Conservation (phyloP, 192 early-diverging fungal species). For the Coemansia pectinata region DNA sequence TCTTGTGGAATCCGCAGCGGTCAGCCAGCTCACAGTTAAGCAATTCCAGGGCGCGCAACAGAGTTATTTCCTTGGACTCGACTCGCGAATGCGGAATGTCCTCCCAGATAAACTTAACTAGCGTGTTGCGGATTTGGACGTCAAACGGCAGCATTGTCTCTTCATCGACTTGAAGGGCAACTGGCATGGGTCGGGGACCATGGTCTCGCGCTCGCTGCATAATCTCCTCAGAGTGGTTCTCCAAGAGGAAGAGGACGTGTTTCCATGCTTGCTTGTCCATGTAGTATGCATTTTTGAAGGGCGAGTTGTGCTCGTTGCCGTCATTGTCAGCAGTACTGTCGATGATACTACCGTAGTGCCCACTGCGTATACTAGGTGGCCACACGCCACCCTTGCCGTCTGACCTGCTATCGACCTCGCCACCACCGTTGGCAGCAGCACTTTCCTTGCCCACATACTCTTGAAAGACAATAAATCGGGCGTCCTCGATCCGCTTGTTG, state of each 20-base stretch:
- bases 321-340: conserved; percentile 3
- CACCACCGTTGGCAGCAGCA: neutral
- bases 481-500: conserved; percentile 41
- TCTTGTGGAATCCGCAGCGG: conserved; percentile 26
- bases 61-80: conserved; percentile 33
- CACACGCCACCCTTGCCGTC: neutral
- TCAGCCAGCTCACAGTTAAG: conserved; percentile 35
- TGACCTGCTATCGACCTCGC: neutral
- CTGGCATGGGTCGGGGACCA: conserved; percentile 40
- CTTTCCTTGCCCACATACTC: conserved; percentile 18
- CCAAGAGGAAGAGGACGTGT: conserved; percentile 27
- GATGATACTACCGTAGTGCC: neutral
- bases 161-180: conserved; percentile 35
- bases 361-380: neutral
- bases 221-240: conserved; percentile 30
- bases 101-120: conserved; percentile 38
- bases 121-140: conserved; percentile 19
- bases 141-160: conserved; percentile 27
- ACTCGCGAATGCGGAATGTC: conserved; percentile 31
- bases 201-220: conserved; percentile 15
- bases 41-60: conserved; percentile 44
- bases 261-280: conserved; percentile 35
- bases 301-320: conserved; percentile 24
- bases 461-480: conserved; percentile 28
- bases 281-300: conserved; percentile 26